Evolutionary conservation across 768 basidiomycete species (phyloP).

Genomic region (Phylloporus arenicola): DNA sequence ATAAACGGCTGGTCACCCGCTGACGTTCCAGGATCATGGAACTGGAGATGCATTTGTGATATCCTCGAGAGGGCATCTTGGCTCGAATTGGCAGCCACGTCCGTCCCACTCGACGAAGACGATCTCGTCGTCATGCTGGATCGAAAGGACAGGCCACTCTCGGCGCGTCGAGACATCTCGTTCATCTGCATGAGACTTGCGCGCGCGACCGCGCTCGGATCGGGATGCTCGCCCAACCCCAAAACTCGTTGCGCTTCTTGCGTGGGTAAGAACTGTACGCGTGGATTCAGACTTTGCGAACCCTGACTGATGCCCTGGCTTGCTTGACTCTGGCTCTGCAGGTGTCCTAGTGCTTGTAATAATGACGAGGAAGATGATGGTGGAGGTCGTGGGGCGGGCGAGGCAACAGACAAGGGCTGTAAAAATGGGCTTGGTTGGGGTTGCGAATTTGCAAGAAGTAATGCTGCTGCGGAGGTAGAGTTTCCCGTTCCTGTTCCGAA

Average conservation of each 20-base stretch:
- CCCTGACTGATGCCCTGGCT: constrained; percentile 2
- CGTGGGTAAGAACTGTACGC: constrained; percentile 46
- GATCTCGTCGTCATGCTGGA: constrained; percentile 19
- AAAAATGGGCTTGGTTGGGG: constrained; percentile 29
- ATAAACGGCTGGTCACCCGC: constrained; percentile 25
- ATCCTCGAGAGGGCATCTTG: constrained; percentile 50
- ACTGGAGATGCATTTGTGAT: constrained; percentile 44
- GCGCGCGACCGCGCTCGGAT: constrained; percentile 52
- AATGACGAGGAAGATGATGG: constrained; percentile 19
- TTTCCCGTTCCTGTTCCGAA: constrained; percentile 17
- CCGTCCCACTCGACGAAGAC: constrained; percentile 13
- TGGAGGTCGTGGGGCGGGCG: constrained; percentile 15
- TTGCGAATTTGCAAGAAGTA: constrained; percentile 18
- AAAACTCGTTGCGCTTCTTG: constrained; percentile 52
- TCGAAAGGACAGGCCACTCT: constrained; percentile 30
- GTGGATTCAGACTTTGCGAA: constrained; percentile 8
- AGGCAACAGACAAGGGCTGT: constrained; percentile 14
- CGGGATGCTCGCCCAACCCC: constrained; percentile 38
- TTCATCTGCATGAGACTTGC: constrained; percentile 74
- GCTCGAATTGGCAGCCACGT: constrained; percentile 11
- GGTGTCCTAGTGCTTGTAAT: constrained; percentile 21
- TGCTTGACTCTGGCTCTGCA: constrained; percentile 9
- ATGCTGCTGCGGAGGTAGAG: constrained; percentile 9
- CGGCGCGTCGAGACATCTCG: constrained; percentile 64
- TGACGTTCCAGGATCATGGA: constrained; percentile 27